Evolutionary conservation across 306 rosid species (phyloP).

Genomic region (Medicago lupulina): DNA sequence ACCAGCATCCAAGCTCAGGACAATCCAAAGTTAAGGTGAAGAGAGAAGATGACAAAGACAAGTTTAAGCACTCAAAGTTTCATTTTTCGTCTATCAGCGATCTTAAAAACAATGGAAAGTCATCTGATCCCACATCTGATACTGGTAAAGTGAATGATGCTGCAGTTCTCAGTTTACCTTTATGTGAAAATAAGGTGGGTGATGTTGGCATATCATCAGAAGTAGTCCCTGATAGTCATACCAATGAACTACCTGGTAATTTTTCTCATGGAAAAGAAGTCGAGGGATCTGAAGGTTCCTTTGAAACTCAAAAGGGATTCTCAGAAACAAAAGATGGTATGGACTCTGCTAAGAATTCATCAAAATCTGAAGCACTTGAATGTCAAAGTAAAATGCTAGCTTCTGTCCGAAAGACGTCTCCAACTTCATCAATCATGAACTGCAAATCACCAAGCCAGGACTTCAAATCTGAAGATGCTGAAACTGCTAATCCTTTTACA

Average conservation of each 20-base stretch:
- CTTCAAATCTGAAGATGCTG: slow-evolving; percentile 59
- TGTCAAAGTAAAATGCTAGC: slow-evolving; percentile 53
- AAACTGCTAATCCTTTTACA: slow-evolving; percentile 47
- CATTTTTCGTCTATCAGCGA: slow-evolving; percentile 59
- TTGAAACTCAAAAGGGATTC: slow-evolving; percentile 50
- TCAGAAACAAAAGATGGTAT: slow-evolving; percentile 59
- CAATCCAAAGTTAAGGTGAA: slow-evolving; percentile 53
- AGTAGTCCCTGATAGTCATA: slow-evolving; percentile 51
- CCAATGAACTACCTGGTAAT: slow-evolving; percentile 52
- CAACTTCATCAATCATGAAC: slow-evolving; percentile 51
- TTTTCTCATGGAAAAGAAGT: slow-evolving; percentile 55
- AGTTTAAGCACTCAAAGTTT: slow-evolving; percentile 48
- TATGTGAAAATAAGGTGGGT: slow-evolving; percentile 58
- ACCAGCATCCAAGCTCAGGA: slow-evolving; percentile 45
- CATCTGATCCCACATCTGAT: slow-evolving; percentile 56
- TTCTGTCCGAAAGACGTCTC: slow-evolving; percentile 62
- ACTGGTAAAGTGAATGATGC: slow-evolving; percentile 51
- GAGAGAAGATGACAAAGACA: slow-evolving; percentile 57
- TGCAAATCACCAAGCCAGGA: slow-evolving; percentile 54
- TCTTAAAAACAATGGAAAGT: slow-evolving; percentile 52
- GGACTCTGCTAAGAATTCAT: slow-evolving; percentile 59
- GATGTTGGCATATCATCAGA: slow-evolving; percentile 54
- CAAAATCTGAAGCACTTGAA: slow-evolving; percentile 54
- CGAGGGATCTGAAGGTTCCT: slow-evolving; percentile 60
- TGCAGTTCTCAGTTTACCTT: slow-evolving; percentile 44